Percentiles rank a stretch among this genome's conserved stretches.
Evolutionary conservation across 768 basidiomycete species (phyloP).

Genomic region (Podaxis sp.): DNA sequence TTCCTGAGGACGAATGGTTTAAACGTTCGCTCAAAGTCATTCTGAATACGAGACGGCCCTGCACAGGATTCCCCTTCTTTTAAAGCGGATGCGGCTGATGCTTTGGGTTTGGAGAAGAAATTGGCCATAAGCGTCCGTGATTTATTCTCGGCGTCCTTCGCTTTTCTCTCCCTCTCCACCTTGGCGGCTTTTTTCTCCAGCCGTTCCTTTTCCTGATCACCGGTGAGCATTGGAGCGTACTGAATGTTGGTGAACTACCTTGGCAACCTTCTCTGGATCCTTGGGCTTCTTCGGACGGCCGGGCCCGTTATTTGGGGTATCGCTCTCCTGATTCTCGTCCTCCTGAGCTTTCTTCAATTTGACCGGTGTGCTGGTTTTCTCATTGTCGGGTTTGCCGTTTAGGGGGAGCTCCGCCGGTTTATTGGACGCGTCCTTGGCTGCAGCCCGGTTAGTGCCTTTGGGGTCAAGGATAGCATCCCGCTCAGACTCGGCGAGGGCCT

Average conservation of each 20-base stretch:
- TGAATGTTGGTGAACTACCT: slow-evolving; percentile 34
- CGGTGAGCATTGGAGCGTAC: background rate
- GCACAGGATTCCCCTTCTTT: slow-evolving; percentile 29
- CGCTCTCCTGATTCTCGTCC: slow-evolving; percentile 5
- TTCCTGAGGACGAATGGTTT: slow-evolving; percentile 80
- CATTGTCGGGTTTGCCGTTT: slow-evolving; percentile 4
- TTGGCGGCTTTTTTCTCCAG: slow-evolving; percentile 67
- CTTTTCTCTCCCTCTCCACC: slow-evolving; percentile 69
- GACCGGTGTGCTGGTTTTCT: background rate
- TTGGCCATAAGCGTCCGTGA: slow-evolving; percentile 73
- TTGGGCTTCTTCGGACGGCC: slow-evolving; percentile 47
- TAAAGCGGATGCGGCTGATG: slow-evolving; percentile 21
- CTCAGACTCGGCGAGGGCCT: slow-evolving; percentile 56
- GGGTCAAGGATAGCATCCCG: slow-evolving; percentile 53
- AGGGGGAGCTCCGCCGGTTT: slow-evolving; percentile 14
- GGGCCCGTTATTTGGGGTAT: slow-evolving; percentile 16
- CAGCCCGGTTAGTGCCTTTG: slow-evolving; percentile 35
- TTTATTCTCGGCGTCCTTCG: slow-evolving; percentile 66
- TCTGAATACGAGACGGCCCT: slow-evolving; percentile 38
- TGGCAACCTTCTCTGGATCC: slow-evolving; percentile 58
- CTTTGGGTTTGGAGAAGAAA: slow-evolving; percentile 71
- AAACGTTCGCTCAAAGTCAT: slow-evolving; percentile 76
- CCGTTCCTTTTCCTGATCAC: slow-evolving; percentile 63
- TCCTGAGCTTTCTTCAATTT: background rate
- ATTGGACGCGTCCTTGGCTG: slow-evolving; percentile 32